phyloP scores from a whole-genome alignment of 768 basidiomycete species.

The Lactarius trivialis region DNA sequence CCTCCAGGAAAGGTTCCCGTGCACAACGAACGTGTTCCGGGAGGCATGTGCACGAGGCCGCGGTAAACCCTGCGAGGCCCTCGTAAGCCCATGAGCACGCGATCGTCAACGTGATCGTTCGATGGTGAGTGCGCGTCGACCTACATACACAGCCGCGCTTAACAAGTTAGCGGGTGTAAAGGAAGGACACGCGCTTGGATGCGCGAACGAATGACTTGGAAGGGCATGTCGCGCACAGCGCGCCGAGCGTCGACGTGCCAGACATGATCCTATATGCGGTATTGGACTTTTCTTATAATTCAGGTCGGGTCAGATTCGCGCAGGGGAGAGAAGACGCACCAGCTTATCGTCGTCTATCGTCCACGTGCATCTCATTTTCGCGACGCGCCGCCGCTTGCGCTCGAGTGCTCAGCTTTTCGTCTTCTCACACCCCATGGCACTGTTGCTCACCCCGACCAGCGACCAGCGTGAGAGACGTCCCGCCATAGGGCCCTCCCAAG shows the following conservation, averaged over 20 bases:
- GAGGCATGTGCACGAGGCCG: neutral
- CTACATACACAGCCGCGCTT: neutral
- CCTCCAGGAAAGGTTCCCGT: neutral
- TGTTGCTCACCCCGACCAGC: neutral
- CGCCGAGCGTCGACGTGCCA: neutral
- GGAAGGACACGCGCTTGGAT: neutral
- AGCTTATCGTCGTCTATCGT: neutral
- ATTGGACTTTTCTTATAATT: neutral
- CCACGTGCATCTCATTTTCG: neutral
- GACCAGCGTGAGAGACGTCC: neutral
- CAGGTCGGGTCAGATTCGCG: neutral
- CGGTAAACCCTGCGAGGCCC: neutral
- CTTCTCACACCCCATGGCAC: neutral
- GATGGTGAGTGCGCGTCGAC: slow-evolving; percentile 36
- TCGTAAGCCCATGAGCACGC: neutral
- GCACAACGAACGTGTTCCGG: neutral
- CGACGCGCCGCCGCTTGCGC: neutral
- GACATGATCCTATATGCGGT: neutral
- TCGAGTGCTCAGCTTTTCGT: neutral
- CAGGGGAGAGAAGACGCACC: neutral
- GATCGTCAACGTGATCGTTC: slow-evolving; percentile 59
- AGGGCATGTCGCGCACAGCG: neutral
- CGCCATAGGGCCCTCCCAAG: neutral
- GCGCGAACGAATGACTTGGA: neutral
- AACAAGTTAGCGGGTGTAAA: neutral